Percentiles rank a stretch among this genome's conserved stretches.
Conservation (phyloP, 2,329 filamentous ascomycete species). For the Paecilomyces dactylethromorphus region DNA sequence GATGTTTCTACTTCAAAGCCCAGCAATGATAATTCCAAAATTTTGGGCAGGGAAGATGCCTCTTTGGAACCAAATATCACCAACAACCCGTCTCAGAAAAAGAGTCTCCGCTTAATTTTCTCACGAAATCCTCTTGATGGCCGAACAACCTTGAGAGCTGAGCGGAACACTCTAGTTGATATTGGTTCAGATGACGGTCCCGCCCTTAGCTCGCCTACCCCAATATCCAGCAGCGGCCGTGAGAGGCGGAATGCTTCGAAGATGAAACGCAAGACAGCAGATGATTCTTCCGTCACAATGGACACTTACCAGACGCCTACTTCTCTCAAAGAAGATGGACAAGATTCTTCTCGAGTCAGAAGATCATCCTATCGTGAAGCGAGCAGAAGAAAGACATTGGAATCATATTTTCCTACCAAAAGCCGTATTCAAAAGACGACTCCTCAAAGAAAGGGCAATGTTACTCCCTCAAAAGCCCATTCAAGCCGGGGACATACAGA, state of each 20-base stretch:
- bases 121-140: background rate
- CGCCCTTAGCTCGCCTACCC: background rate
- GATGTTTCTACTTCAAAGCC: background rate
- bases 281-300: background rate
- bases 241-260: background rate
- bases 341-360: background rate
- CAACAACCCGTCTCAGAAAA: background rate
- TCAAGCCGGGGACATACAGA: background rate
- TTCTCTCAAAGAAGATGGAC: background rate
- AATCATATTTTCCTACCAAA: slow-evolving; percentile 2
- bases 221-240: background rate
- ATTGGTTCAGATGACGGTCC: background rate
- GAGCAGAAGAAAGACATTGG: background rate
- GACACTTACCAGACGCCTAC: background rate
- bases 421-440: background rate
- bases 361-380: background rate
- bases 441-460: background rate
- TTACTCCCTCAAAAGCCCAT: background rate
- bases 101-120: background rate
- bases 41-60: background rate
- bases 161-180: background rate
- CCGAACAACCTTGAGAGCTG: background rate
- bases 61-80: background rate
- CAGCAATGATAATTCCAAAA: background rate
- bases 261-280: background rate